Evolutionary conservation across 78 protist species (phyloP).

Genomic region (Dictyostelium intermedium): DNA sequence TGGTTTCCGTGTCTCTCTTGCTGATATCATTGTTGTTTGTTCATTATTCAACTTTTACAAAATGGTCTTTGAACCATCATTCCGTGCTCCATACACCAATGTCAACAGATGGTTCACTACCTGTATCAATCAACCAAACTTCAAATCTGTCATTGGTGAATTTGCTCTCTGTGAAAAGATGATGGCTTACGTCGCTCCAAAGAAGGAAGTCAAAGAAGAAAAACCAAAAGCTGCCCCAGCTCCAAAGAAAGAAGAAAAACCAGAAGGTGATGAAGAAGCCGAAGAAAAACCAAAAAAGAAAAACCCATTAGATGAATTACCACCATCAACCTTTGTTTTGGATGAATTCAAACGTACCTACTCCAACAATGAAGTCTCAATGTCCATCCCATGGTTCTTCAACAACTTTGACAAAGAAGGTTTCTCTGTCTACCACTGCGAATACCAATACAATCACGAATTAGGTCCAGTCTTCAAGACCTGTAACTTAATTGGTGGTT

Average conservation of each 20-base stretch:
- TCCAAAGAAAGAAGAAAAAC: conserved; percentile 79
- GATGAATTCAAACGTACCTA: conserved; percentile 91
- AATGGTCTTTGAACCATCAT: conserved; percentile 76
- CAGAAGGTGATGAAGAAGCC: conserved; percentile 41
- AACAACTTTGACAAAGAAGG: conserved; percentile 84
- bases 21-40: conserved; percentile 87
- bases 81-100: conserved; percentile 69
- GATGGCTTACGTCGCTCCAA: conserved; percentile 71
- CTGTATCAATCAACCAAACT: conserved; percentile 87
- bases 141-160: conserved; percentile 86
- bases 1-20: conserved; percentile 86
- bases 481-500: conserved; percentile 87
- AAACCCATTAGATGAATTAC: conserved; percentile 76
- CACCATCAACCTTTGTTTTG: conserved; percentile 68
- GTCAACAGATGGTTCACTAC: conserved; percentile 91
- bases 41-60: conserved; percentile 73
- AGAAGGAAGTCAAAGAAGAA: conserved; percentile 64
- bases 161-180: conserved; percentile 39
- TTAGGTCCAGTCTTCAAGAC: conserved; percentile 77
- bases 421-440: conserved; percentile 63
- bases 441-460: conserved; percentile 85
- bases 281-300: conserved; percentile 31
- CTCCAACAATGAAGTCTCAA: conserved; percentile 85
- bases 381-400: conserved; percentile 86
- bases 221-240: conserved; percentile 1